phyloP scores from a whole-genome alignment of 2,329 filamentous ascomycete genomes.

The Paracamarosporium sp. region DNA sequence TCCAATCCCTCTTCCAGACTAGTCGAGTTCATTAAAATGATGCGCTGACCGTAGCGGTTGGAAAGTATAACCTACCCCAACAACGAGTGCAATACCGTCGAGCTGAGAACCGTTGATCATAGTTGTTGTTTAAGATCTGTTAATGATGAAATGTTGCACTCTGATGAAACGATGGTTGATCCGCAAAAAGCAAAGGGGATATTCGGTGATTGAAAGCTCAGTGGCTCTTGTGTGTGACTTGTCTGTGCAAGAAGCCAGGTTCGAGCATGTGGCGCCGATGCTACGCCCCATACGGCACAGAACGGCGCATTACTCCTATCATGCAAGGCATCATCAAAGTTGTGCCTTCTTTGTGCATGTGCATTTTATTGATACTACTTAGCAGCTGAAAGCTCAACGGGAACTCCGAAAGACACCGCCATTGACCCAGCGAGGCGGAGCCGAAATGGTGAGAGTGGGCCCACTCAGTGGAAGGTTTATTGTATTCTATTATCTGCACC shows the following conservation, averaged over 20 bases:
- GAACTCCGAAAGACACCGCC: no score
- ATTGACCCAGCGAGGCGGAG: no score
- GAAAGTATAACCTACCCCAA: conserved; percentile 7
- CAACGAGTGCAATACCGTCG: conserved; percentile 13
- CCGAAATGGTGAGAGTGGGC: no score
- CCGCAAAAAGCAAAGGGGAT: neutral
- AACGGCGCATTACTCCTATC: neutral
- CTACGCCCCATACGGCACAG: neutral
- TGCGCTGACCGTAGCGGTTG: neutral
- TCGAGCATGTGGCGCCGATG: neutral
- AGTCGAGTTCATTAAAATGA: neutral
- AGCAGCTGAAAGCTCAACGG: no score
- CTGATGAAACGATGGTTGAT: neutral
- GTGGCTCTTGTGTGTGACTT: neutral
- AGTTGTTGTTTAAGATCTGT: neutral
- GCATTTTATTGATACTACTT: no score
- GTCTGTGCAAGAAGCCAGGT: neutral
- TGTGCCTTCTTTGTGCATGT: no score
- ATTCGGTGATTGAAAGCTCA: neutral
- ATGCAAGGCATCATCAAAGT: no score
- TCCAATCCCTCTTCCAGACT: conserved; percentile 39
- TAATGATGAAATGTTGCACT: neutral
- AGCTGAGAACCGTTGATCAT: conserved; percentile 13
- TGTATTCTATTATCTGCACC: no score
- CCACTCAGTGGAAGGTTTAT: no score